phyloP scores from a whole-genome alignment of 2,329 filamentous ascomycete genomes.

The Ascochyta rabiei region DNA sequence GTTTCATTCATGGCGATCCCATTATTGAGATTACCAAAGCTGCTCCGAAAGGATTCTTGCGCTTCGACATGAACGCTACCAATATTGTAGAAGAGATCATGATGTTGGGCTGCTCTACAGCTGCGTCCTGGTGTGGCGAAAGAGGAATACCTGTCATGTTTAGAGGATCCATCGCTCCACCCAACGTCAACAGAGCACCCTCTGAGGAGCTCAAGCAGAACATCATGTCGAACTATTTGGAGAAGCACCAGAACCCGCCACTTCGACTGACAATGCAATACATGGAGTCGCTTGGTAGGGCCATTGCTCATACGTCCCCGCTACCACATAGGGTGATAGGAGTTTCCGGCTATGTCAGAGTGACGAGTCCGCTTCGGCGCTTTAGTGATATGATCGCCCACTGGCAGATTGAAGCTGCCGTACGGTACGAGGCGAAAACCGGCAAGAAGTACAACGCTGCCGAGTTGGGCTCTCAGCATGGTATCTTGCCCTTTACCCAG shows the following conservation, averaged over 20 bases:
- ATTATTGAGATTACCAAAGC: conserved; percentile 45
- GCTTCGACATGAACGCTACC: conserved; percentile 25
- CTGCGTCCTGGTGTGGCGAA: conserved; percentile 59
- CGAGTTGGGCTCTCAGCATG: conserved; percentile 37
- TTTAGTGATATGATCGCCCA: conserved; percentile 66
- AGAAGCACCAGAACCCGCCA: conserved; percentile 45
- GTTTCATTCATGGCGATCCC: conserved; percentile 52
- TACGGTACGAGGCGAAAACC: conserved; percentile 60
- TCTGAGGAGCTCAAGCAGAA: conserved; percentile 32
- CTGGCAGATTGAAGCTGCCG: conserved; percentile 68
- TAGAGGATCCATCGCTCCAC: conserved; percentile 48
- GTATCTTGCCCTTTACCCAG: conserved; percentile 59
- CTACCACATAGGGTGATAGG: conserved; percentile 59
- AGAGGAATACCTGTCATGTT: conserved; percentile 59
- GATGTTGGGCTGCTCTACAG: conserved; percentile 61
- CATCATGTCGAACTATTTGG: conserved; percentile 46
- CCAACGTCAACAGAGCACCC: conserved; percentile 16
- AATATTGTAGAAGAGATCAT: conserved; percentile 54
- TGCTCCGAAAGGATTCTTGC: conserved; percentile 11
- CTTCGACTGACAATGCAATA: conserved; percentile 51
- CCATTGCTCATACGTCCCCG: conserved; percentile 55
- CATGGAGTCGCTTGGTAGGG: conserved; percentile 48
- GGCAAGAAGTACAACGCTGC: conserved; percentile 50
- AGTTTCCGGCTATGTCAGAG: conserved; percentile 60
- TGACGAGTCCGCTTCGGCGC: conserved; percentile 66